Conservation (phyloP, 2,329 filamentous ascomycete species). For the Tricladium varicosporioides region DNA sequence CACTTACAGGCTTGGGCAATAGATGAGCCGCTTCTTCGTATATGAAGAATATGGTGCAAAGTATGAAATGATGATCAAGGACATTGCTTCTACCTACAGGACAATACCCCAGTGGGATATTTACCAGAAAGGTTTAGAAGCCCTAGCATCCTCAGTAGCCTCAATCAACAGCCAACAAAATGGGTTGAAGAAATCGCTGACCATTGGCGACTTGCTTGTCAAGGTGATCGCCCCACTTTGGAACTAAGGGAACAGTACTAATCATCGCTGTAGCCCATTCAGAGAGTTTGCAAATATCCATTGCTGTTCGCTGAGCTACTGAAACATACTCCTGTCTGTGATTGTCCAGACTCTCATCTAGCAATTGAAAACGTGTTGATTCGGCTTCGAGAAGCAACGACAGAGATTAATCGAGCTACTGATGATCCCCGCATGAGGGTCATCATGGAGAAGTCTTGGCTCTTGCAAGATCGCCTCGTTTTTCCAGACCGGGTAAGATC, state of each 20-base stretch:
- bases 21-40: conserved; percentile 79
- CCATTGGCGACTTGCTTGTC: conserved; percentile 81
- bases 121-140: conserved; percentile 84
- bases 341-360: conserved; percentile 80
- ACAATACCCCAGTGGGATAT: conserved; percentile 71
- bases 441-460: conserved; percentile 77
- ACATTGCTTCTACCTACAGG: conserved; percentile 67
- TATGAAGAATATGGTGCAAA: conserved; percentile 93
- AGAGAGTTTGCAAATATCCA: conserved; percentile 88
- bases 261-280: conserved; percentile 67
- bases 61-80: conserved; percentile 80
- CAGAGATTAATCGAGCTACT: conserved; percentile 81
- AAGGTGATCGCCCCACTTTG: conserved; percentile 56
- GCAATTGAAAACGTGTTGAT: conserved; percentile 73
- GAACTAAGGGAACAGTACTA: not conserved
- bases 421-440: conserved; percentile 69
- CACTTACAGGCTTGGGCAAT: not conserved
- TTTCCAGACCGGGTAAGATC: conserved; percentile 66
- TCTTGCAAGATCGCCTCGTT: conserved; percentile 76
- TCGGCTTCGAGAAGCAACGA: conserved; percentile 70
- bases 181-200: conserved; percentile 71
- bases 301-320: conserved; percentile 81
- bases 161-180: conserved; percentile 64
- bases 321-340: conserved; percentile 77
- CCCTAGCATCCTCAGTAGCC: conserved; percentile 71